phyloP scores from a whole-genome alignment of 306 rosid genomes.

The peach (Prunus persica) region Prunus_persica_NCBIv2 NC_034013.1:16649001-16649500 shows the following conservation, averaged over 20 bases:
- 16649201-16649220: slow-evolving; percentile 89
- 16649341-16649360: slow-evolving; percentile 95
- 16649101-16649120: background rate
- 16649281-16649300: slow-evolving; percentile 40
- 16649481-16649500: slow-evolving; percentile 87
- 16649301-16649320: slow-evolving; percentile 69
- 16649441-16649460: slow-evolving; percentile 79
- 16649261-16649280: slow-evolving; percentile 58
- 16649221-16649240: slow-evolving; percentile 70
- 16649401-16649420: slow-evolving; percentile 88
- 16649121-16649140: slow-evolving; percentile 2
- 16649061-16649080: background rate
- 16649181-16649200: slow-evolving; percentile 77
- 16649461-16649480: slow-evolving; percentile 92
- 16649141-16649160: slow-evolving; percentile 23
- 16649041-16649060: background rate
- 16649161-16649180: slow-evolving; percentile 80
- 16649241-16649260: slow-evolving; percentile 78
- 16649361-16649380: slow-evolving; percentile 76
- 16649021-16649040: too few species aligned
- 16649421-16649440: slow-evolving; percentile 84
- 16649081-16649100: background rate
- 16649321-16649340: slow-evolving; percentile 64
- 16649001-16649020: background rate
- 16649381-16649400: slow-evolving; percentile 74